Percentiles rank a stretch among this genome's conserved stretches.
Conservation (phyloP, 345 rosid genomes). For the Eucalyptus curtisii region DNA sequence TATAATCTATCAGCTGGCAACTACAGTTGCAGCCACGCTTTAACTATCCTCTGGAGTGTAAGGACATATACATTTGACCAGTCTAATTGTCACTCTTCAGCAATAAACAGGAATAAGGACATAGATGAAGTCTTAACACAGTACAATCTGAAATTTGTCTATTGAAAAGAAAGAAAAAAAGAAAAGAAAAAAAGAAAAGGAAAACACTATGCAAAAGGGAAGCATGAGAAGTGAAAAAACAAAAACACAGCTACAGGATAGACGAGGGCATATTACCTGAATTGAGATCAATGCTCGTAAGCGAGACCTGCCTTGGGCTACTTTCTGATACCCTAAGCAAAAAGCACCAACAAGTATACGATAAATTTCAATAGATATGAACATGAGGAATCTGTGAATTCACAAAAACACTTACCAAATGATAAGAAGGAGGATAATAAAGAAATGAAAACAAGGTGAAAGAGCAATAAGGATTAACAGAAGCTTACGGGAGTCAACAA, state of each 20-base stretch:
- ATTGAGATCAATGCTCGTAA: slow-evolving; percentile 11
- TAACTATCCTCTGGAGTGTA: neutral
- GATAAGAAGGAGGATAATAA: neutral
- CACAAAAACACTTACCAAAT: neutral
- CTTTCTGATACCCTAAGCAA: slow-evolving; percentile 36
- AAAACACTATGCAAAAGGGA: neutral
- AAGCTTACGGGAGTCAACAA: slow-evolving; percentile 72
- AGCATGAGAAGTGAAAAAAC: neutral
- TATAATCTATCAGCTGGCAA: neutral
- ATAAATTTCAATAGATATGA: neutral
- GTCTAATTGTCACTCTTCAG: neutral
- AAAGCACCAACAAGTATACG: neutral
- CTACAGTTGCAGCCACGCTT: neutral
- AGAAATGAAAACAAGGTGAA: neutral
- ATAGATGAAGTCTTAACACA: neutral
- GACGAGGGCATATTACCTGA: slow-evolving; percentile 17
- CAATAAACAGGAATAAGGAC: neutral
- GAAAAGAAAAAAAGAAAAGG: neutral
- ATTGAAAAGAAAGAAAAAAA: neutral
- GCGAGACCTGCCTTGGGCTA: slow-evolving; percentile 35
- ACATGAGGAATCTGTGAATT: neutral
- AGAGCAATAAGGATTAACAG: neutral
- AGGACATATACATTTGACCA: neutral
- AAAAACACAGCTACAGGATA: neutral
- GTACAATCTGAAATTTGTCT: neutral